These are phyloP conservation scores for Colletotrichum lini DNA, from an alignment of 2,329 filamentous ascomycete species.

Conservation along the genomic window DNA sequence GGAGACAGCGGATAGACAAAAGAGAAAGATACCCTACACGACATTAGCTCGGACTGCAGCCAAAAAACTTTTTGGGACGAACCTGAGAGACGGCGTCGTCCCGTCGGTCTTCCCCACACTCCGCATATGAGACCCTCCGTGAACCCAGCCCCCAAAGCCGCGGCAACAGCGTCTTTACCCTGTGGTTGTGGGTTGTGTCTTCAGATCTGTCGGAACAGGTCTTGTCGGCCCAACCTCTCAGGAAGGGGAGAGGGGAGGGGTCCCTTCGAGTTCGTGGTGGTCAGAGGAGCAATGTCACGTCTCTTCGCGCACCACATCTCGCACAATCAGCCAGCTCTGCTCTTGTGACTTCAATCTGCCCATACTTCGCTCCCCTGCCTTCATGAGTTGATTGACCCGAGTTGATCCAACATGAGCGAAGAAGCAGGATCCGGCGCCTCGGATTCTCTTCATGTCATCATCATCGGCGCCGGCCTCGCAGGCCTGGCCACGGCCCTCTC, in stretches of 20 bases:
- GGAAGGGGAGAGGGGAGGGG: not conserved
- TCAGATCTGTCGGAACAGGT: not conserved
- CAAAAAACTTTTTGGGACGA: constrained; percentile 27
- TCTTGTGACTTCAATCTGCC: not conserved
- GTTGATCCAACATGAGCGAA: constrained; percentile 6
- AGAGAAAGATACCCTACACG: constrained; percentile 39
- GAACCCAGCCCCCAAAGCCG: constrained; percentile 16
- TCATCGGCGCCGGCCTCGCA: constrained; percentile 40
- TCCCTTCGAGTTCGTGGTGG: not conserved
- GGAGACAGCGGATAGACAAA: constrained; percentile 22
- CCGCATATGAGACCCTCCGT: constrained; percentile 29
- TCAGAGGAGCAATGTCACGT: constrained; percentile 2
- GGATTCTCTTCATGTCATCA: constrained; percentile 30
- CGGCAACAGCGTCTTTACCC: not conserved
- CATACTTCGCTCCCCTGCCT: not conserved
- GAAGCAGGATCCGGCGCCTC: not conserved
- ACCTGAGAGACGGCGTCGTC: constrained; percentile 34
- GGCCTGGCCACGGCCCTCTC: constrained; percentile 35
- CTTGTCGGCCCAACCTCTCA: not conserved
- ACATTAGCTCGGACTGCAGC: constrained; percentile 24
- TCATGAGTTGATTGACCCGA: not conserved
- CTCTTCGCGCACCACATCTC: not conserved
- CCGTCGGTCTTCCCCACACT: constrained; percentile 41
- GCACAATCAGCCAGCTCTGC: not conserved
- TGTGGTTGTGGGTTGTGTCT: not conserved